Evolutionary conservation across 2,329 filamentous ascomycete species (phyloP).

Genomic region (Dothistroma septosporum): DNA sequence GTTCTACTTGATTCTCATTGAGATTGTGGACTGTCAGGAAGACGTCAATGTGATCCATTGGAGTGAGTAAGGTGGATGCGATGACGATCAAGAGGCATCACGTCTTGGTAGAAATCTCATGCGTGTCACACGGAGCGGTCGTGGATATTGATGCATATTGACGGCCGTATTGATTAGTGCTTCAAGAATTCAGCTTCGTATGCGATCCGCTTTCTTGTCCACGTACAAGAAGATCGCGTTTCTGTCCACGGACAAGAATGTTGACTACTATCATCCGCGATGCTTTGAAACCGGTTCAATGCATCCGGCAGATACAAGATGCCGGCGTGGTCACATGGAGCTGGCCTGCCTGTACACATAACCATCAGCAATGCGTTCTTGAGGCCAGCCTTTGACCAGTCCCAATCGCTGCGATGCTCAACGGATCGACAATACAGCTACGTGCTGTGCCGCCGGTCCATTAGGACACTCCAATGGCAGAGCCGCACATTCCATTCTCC

Average conservation of each 20-base stretch:
- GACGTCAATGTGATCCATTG: not conserved
- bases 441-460: not conserved
- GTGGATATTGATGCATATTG: not conserved
- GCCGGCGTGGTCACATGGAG: not conserved
- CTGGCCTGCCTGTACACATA: not conserved
- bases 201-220: not conserved
- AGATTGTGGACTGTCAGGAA: not conserved
- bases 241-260: not conserved
- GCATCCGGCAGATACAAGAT: not conserved
- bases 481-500: not conserved
- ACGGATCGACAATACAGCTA: not conserved
- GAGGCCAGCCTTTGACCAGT: not conserved
- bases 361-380: not conserved
- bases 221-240: not conserved
- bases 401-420: not conserved
- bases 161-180: not conserved
- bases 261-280: not conserved
- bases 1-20: not conserved
- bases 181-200: not conserved
- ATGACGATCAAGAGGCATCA: not conserved
- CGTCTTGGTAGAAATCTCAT: not conserved
- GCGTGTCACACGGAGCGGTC: not conserved
- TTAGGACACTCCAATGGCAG: not conserved
- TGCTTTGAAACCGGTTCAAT: not conserved
- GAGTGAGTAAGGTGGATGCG: not conserved